These are phyloP conservation scores for Porosira glacialis DNA, from an alignment of 352 stramenopile species.

Conservation along the genomic window DNA sequence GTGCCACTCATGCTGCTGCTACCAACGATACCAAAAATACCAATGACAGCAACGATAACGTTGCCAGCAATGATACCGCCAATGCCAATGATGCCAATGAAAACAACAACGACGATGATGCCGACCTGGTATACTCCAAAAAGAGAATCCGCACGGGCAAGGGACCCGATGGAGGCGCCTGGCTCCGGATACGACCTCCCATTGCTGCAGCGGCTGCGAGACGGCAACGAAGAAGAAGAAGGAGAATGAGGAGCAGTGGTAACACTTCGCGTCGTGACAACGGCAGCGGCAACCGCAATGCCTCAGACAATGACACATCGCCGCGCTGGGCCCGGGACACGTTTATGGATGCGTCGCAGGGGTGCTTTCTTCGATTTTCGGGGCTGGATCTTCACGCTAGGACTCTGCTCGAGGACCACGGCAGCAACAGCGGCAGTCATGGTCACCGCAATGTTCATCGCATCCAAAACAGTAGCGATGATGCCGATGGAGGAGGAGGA, in stretches of 20 bases:
- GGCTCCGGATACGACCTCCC: constrained; percentile 57
- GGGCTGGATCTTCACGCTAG: constrained; percentile 61
- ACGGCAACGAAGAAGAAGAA: no score
- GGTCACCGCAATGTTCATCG: no score
- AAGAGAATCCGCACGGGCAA: constrained; percentile 71
- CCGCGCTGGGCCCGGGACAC: constrained; percentile 49
- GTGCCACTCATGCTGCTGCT: constrained; percentile 14
- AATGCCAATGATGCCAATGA: no score
- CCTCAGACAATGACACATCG: constrained; percentile 9
- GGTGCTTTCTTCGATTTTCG: constrained; percentile 66
- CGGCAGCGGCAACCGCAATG: no score
- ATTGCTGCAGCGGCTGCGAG: no score
- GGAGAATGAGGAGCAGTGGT: no score
- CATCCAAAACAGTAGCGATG: no score
- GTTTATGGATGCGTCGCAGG: constrained; percentile 50
- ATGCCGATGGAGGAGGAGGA: no score
- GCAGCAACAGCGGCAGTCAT: no score
- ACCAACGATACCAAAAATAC: constrained; percentile 8
- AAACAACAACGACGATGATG: constrained; percentile 4
- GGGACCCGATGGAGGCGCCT: constrained; percentile 65
- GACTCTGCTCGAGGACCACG: constrained; percentile 45
- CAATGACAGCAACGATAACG: constrained; percentile 1
- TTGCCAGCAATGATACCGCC: no score
- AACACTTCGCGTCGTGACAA: no score
- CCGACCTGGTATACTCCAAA: constrained; percentile 32